Base-by-base conservation (phyloP, 345 rosid species). In the Citrus hindsii region DNA sequence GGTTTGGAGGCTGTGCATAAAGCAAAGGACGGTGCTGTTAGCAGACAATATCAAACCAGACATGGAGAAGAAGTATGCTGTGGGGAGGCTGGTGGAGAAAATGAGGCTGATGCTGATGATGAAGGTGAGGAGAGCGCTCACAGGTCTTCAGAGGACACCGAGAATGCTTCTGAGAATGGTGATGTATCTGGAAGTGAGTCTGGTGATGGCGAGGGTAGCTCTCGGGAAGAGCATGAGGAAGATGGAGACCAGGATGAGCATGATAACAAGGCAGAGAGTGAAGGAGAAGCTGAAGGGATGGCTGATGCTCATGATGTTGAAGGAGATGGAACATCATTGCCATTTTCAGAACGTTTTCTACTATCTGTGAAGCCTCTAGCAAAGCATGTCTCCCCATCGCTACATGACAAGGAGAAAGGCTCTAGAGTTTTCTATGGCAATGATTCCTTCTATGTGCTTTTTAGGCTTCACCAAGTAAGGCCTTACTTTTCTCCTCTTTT, bases 381-480 rank as follows among this genome's bases (percentile, higher is more conserved):
- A 75, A 93, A 94, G 88, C 88, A 90, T 87, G 90, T 90, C 30
- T 87, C 91, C 66, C 86, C 79, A 48, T 82, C 87, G 30, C 83
- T 89, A 82, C 67, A 65, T 69, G 84, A 84, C 76, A 86, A 83
- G 78, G 89, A 84, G 59, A 89, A 84, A 68, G 89, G 82, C 75
- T 87, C 90, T n/a, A 79, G 79, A 56, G 79, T 94, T 85, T 97
- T 97, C 83, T 97, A 94, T 79, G 99, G 98, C 77, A 94, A 94
- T 76, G 98, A 97, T 86, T 94, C 97, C 37, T 94, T 90, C 81
- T 94, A 94, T 71, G 94, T 94, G 78, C 92, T 94, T 74, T 91
- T 94, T 71, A 89, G 98, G 88, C 99, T 97, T 86, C 99, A 97
- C 83, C 99, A 88, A 82, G 99, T 97, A 89, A 88, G 87, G 79